Base-by-base conservation (phyloP, 768 basidiomycete species). In the Podaxis mareebaensis region DNA sequence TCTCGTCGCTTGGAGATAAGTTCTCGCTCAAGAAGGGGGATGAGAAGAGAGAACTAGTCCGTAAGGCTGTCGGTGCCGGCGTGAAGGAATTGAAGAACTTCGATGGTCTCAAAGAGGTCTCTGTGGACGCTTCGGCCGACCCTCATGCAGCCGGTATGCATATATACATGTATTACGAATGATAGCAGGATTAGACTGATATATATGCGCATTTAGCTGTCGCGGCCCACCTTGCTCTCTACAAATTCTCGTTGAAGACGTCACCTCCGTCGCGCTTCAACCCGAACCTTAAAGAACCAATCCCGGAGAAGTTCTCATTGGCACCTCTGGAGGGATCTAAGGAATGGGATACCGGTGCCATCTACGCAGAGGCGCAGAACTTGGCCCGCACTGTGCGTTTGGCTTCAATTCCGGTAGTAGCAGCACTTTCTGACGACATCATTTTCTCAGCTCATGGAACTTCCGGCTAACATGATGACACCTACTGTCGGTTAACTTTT, bases 391-490 rank as follows among this genome's bases (percentile, higher is more conserved):
- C 91, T 46, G 90, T 90, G 73, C 61, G 81, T 55, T 52, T 52
- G 20, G 51, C 39, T 28, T 15, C 20, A 33, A 24, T 54, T n/a
- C 55, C 24, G 56, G 39, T 44, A 46, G 63, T 39, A 60, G 26
- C 24, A 28, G 10, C 15, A 5, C 15, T 13, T 39, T 2, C n/a
- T 53, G 54, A 51, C 58, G n/a, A 46, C 42, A 64, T 26, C 53
- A 3, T 44, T 46, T n/a, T 46, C 15, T 55, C 72, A 93, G 90
- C 80, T 95, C 53, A 89, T 85, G 86, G 94, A 95, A 74, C 76
- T 91, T 4, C 94, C 94, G 57, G 93, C 85, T 1, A 95, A 95
- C 73, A 85, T 94, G 74, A 78, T 93, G 79, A 94, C 92, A 1
- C 93, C 93, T 8, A 92, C 92, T 13, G 89, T 89, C 68, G 49